Evolutionary conservation across 2,329 filamentous ascomycete genomes (phyloP).

Genomic region (Arthroderma sp.): DNA sequence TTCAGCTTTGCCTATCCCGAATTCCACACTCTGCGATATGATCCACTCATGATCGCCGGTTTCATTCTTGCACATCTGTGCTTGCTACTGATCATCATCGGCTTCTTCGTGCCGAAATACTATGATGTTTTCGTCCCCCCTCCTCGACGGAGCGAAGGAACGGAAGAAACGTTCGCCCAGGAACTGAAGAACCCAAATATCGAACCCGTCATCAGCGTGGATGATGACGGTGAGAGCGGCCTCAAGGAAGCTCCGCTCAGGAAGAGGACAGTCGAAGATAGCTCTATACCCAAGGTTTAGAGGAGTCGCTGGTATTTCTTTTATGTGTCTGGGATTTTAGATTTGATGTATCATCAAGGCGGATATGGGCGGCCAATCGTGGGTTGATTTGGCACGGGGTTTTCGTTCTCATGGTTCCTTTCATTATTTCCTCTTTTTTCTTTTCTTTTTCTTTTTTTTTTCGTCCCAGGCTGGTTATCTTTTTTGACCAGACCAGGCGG

Average conservation of each 20-base stretch:
- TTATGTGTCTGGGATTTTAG: no score
- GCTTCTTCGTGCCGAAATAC: conserved; percentile 41
- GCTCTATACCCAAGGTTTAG: no score
- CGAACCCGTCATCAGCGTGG: neutral
- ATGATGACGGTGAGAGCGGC: neutral
- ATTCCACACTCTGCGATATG: conserved; percentile 36
- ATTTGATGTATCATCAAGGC: no score
- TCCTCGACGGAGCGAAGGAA: conserved; percentile 35
- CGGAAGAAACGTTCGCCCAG: conserved; percentile 9
- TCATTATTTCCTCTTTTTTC: no score
- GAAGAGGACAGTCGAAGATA: neutral
- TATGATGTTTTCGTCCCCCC: conserved; percentile 41
- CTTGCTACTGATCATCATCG: conserved; percentile 35
- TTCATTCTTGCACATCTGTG: conserved; percentile 37
- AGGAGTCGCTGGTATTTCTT: no score
- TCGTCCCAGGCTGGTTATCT: no score
- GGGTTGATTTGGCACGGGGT: no score
- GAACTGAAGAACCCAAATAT: neutral
- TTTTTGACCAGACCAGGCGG: no score
- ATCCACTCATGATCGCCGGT: conserved; percentile 39
- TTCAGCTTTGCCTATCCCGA: conserved; percentile 40
- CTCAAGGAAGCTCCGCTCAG: neutral
- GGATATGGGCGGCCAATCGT: no score
- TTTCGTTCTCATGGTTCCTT: no score
- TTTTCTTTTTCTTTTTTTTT: no score